Base-by-base conservation (phyloP, 805 yeast genomes). In the Saccharomyces eubayanus region DNA sequence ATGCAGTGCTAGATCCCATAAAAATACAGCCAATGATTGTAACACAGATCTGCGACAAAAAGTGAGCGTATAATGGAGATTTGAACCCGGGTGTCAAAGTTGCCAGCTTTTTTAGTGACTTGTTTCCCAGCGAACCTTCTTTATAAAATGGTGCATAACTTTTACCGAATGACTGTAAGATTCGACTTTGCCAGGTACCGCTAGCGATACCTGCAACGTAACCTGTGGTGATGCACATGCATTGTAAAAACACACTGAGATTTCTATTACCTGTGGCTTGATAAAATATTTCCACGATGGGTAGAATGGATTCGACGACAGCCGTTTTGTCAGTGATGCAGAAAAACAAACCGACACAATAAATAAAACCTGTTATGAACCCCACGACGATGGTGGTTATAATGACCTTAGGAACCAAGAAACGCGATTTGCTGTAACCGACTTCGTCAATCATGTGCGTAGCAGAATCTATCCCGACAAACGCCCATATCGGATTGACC, bases 391-490 rank as follows among this genome's bases (percentile, higher is more conserved):
- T 84, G 2, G 87, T 81, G 4, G 83, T 76, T 64, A 82, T 72
- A 57, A 84, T 82, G 1, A 85, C 82, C 50, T 75, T 75, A 21
- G 89, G 88, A 52, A 83, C 81, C 57, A 79, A 75, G 40, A 77
- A 76, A 27, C 53, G 51, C 14, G 65, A 53, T 4, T 41, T 51
- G 6, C 46, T 41, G 50, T 57, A 49, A 8, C 65, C 63, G 3
- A 60, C 59, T 62, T 84, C 89, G 63, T 85, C 90, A 24, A 85
- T 82, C 77, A 85, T 75, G 61, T 84, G 89, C 2, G 88, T 82
- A 2, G 88, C 87, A 54, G 83, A 80, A 62, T 84, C 90, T 50
- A 83, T 73, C 58, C 89, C 83, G 28, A 82, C 76, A 71, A 83
- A 83, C 9, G 84, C 79, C 87, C 87, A 84, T 53, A 81, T 79